Conservation (phyloP, 192 early-diverging fungal species). For the Podila minutissima region DNA sequence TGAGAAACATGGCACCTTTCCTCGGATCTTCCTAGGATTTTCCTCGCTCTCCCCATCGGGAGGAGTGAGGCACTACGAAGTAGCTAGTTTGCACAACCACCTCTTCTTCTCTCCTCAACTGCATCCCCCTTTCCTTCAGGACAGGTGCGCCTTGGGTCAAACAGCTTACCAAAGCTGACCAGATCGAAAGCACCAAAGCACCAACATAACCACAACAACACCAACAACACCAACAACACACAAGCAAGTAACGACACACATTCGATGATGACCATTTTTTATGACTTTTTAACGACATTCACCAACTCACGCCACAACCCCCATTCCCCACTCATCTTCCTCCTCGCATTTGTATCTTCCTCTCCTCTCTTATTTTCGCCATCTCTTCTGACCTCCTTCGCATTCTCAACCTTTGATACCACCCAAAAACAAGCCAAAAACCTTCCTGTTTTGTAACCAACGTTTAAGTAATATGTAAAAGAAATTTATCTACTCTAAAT, state of each 20-base stretch:
- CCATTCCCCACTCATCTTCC: not conserved
- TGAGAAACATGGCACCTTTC: no score
- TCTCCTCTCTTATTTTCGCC: no score
- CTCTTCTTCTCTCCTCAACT: no score
- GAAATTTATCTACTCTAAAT: not conserved
- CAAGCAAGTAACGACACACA: slow-evolving; percentile 2
- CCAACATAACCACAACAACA: not conserved
- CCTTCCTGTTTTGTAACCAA: slow-evolving; percentile 4
- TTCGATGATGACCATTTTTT: slow-evolving; percentile 1
- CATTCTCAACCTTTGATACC: not conserved
- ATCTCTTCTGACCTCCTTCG: not conserved
- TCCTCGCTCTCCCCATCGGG: no score
- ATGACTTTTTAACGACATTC: not conserved
- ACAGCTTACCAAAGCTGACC: no score
- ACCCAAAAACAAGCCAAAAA: not conserved
- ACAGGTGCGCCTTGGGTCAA: no score
- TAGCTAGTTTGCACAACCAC: no score
- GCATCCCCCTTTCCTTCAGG: no score
- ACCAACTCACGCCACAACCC: not conserved
- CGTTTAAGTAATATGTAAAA: not conserved
- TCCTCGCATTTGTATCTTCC: no score
- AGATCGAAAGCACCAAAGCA: not conserved
- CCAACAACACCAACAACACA: not conserved
- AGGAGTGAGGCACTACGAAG: no score
- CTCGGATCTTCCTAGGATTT: no score